Evolutionary conservation across 1,139 yeast genomes (phyloP).

Genomic region (Geotrichum histeridarum): DNA sequence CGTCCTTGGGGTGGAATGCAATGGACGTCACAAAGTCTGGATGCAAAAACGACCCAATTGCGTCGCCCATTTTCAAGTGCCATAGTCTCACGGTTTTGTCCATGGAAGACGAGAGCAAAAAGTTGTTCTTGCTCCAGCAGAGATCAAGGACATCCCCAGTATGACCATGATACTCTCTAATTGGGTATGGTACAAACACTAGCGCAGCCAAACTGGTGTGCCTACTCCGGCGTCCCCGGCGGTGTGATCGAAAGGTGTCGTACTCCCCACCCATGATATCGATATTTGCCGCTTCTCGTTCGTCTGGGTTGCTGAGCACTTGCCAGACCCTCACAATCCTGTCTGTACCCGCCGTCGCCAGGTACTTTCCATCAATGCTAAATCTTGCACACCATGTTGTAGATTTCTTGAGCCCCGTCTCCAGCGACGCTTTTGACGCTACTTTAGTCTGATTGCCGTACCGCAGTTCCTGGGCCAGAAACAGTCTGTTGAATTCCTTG

Average conservation of each 20-base stretch:
- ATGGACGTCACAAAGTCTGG: constrained; percentile 81
- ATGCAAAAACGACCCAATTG: constrained; percentile 64
- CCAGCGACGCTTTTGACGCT: constrained; percentile 1
- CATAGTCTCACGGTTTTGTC: constrained; percentile 79
- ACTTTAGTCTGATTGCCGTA: neutral
- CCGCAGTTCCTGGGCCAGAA: constrained; percentile 74
- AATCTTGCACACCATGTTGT: constrained; percentile 73
- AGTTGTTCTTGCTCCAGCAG: constrained; percentile 87
- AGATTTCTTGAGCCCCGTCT: constrained; percentile 26
- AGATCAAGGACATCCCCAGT: constrained; percentile 61
- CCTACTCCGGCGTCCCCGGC: constrained; percentile 13
- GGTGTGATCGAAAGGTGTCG: neutral
- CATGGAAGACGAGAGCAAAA: constrained; percentile 75
- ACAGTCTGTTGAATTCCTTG: constrained; percentile 50
- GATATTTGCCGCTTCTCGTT: constrained; percentile 23
- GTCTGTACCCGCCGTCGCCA: constrained; percentile 83
- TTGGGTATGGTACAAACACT: constrained; percentile 70
- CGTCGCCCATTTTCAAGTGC: constrained; percentile 67
- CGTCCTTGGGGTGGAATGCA: constrained; percentile 80
- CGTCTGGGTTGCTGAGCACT: constrained; percentile 48
- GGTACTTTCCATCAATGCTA: constrained; percentile 69
- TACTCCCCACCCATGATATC: constrained; percentile 22
- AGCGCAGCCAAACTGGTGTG: constrained; percentile 51
- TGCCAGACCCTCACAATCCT: constrained; percentile 68
- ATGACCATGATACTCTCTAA: constrained; percentile 61